Base-by-base conservation (phyloP, 768 basidiomycete species). In the Serendipita sp. region DNA sequence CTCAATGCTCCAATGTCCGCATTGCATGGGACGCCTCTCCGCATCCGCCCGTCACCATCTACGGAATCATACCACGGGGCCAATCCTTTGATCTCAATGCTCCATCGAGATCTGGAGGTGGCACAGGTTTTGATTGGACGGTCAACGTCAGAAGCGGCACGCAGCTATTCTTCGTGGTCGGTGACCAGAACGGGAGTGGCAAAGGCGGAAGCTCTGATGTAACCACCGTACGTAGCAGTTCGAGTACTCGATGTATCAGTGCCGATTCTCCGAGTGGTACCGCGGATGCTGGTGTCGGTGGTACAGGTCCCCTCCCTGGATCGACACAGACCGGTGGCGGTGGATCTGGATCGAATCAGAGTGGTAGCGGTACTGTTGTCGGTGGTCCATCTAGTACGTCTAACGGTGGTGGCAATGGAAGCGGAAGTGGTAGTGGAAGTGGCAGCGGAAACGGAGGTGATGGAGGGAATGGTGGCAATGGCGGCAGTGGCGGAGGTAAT, bases 41-140 rank as follows among this genome's bases (percentile, higher is more conserved):
- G 2, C 75, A 88, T 44, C 89, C 90, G 33, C 89, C 89, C 1
- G 89, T 88, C 0, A 87, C 87, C 0, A 88, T 90, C 69, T 43
- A 60, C 34, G 64, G 61, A 2, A 31, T 64, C 45, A 79, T 90
- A 48, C 84, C 85, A 1, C 64, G 77, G 65, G 76, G 76, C 13
- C 31, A 68, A 2, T 70, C 85, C 22, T 79, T 84, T 7, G 69
- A 75, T 5, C 64, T 56, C 0, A 71, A 77, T 2, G 28, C 68
- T 65, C 84, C 58, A 3, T 16, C 58, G 13, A 33, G 85, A 9
- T 80, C 79, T 5, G 60, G 42, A 9, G 88, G 88, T 0, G 62
- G 62, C 28, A 4, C 7, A 13, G 88, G 65, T 24, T 60, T 89
- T 66, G 70, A 68, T 13, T 91, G 88, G 88, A 80, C 75, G 11